These are phyloP conservation scores for Lunularia cruciata DNA, from an alignment of 225 moss, liverwort and hornwort genomes.

Conservation along the genomic window DNA sequence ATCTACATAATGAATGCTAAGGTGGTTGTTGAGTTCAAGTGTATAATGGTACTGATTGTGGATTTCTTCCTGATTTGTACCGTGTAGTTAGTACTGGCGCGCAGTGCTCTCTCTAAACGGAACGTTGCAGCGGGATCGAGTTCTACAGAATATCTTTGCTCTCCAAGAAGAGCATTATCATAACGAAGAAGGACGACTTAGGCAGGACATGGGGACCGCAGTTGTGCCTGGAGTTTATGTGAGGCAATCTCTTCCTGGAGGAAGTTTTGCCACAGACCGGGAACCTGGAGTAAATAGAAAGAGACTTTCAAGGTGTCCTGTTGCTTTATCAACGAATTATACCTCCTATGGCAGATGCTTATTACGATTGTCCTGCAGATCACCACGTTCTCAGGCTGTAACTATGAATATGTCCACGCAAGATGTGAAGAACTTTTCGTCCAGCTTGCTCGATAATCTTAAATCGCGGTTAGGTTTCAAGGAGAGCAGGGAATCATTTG, in stretches of 20 bases:
- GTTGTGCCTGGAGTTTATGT: not conserved
- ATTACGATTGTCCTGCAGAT: not conserved
- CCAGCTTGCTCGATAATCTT: conserved; percentile 32
- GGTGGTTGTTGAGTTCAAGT: not conserved
- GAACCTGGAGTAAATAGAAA: not conserved
- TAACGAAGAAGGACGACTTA: too few species aligned
- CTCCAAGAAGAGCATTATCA: not conserved
- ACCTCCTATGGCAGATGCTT: not conserved
- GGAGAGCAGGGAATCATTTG: conserved; percentile 5
- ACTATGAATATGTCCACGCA: not conserved
- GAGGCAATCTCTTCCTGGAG: not conserved
- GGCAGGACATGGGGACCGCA: not conserved
- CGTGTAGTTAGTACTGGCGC: not conserved
- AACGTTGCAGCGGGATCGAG: not conserved
- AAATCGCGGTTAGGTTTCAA: conserved; percentile 37
- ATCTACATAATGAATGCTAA: too few species aligned
- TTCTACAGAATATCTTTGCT: not conserved
- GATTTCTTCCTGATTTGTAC: not conserved
- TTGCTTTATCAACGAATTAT: not conserved
- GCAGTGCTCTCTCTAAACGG: not conserved
- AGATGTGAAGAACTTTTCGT: conserved; percentile 8
- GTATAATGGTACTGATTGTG: not conserved
- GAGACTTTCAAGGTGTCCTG: not conserved
- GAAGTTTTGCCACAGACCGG: not conserved
- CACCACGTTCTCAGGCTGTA: not conserved